Evolutionary conservation across 75 land plant genomes (phyloP).

Genomic region (Sequoia sempervirens): DNA sequence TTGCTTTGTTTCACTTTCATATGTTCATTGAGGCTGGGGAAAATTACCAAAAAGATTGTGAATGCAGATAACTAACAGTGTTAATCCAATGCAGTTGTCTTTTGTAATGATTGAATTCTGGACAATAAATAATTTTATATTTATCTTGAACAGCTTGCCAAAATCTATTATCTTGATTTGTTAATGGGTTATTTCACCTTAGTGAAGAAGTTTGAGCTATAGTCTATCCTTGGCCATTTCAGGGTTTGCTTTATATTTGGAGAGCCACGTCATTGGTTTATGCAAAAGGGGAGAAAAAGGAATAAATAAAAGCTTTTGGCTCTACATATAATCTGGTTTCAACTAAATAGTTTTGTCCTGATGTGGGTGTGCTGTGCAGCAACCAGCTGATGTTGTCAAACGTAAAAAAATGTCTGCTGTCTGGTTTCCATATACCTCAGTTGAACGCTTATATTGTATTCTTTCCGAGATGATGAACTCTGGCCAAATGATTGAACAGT

Average conservation of each 20-base stretch:
- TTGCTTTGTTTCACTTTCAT: not conserved
- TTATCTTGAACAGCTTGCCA: not conserved
- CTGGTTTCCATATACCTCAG: conserved; percentile 87
- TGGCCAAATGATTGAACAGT: conserved; percentile 54
- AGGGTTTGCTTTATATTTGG: not conserved
- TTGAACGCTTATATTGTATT: conserved; percentile 62
- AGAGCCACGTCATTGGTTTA: not conserved
- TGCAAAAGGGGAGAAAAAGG: not conserved
- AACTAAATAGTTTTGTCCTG: not conserved
- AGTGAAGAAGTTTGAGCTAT: not conserved
- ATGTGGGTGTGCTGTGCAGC: conserved; percentile 40
- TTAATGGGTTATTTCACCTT: not conserved
- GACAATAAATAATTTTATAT: not conserved
- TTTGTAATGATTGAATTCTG: not conserved
- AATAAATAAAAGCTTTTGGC: not conserved
- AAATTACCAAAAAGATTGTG: not conserved
- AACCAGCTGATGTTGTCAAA: conserved; percentile 63
- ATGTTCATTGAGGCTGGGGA: not conserved
- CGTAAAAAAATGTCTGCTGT: conserved; percentile 77
- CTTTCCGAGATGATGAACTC: conserved; percentile 40
- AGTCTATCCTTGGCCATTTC: not conserved
- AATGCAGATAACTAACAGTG: not conserved
- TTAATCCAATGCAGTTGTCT: not conserved
- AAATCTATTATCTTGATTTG: not conserved
- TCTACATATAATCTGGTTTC: not conserved